A percentile compares a stretch with the other conserved stretches of the same genome.
Conservation (phyloP, 495 filamentous ascomycete genomes). For the Hypoxylon perforatum region DNA sequence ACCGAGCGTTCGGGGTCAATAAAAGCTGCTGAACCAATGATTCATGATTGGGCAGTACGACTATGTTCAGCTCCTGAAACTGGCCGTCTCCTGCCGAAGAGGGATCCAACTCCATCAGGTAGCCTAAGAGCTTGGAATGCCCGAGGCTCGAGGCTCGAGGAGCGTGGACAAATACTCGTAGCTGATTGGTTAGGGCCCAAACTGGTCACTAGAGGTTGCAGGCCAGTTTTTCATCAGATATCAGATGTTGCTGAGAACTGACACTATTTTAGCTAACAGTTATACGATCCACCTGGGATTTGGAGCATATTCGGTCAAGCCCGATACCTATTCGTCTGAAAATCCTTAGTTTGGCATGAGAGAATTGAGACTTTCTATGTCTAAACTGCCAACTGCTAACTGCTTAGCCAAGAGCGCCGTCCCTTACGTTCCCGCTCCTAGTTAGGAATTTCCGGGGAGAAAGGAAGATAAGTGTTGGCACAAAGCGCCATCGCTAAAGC, state of each 20-base stretch:
- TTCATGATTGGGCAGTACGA: constrained; percentile 17
- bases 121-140: constrained; percentile 7
- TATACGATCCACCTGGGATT: constrained; percentile 38
- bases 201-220: constrained; percentile 14
- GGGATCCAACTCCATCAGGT: constrained; percentile 13
- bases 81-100: constrained; percentile 16
- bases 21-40: neutral
- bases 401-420: constrained; percentile 7
- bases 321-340: constrained; percentile 15
- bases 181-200: constrained; percentile 30
- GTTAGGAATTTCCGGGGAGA: neutral
- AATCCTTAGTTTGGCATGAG: constrained; percentile 15
- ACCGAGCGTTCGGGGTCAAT: neutral
- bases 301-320: constrained; percentile 20
- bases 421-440: neutral
- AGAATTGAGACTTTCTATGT: constrained; percentile 8
- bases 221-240: constrained; percentile 22
- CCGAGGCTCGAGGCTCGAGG: constrained; percentile 10
- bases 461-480: constrained; percentile 4
- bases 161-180: constrained; percentile 35
- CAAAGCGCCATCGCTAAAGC: constrained; percentile 7
- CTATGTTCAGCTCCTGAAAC: constrained; percentile 7
- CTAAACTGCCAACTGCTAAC: neutral
- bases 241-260: constrained; percentile 6
- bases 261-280: constrained; percentile 29